Evolutionary conservation across 441 rosid genomes (phyloP).

Genomic region (Raphanus hybrid): DNA sequence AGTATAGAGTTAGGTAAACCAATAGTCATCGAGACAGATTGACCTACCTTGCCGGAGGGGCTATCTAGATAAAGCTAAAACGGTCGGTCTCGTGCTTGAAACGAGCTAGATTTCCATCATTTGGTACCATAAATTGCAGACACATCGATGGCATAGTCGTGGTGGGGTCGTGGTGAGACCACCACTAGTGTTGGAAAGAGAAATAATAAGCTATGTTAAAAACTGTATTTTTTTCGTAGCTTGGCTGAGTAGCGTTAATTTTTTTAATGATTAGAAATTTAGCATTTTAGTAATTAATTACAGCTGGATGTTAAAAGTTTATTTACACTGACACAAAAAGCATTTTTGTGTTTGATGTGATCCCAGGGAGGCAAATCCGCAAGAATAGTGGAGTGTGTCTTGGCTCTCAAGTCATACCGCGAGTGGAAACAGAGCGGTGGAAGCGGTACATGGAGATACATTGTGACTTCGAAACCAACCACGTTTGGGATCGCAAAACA

Average conservation of each 20-base stretch:
- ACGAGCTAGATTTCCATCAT: conserved; percentile 14
- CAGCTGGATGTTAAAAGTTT: neutral
- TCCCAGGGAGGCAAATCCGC: conserved; percentile 68
- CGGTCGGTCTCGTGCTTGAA: neutral
- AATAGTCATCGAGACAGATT: conserved; percentile 18
- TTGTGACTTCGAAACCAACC: conserved; percentile 52
- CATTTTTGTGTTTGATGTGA: conserved; percentile 9
- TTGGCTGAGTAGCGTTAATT: neutral
- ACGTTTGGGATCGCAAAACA: conserved; percentile 50
- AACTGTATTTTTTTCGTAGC: neutral
- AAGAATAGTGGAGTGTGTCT: conserved; percentile 70
- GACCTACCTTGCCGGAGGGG: conserved; percentile 41
- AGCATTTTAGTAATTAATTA: neutral
- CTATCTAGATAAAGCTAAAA: conserved; percentile 23
- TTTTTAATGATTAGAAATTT: neutral
- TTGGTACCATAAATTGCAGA: conserved; percentile 24
- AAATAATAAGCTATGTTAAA: conserved; percentile 13
- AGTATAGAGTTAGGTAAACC: neutral
- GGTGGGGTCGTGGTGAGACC: conserved; percentile 34
- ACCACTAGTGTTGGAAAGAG: conserved; percentile 19
- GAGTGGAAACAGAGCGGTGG: conserved; percentile 75
- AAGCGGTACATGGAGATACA: conserved; percentile 58
- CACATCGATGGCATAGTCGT: conserved; percentile 18
- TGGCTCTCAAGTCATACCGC: conserved; percentile 67
- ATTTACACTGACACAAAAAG: neutral